Evolutionary conservation across 2,329 filamentous ascomycete genomes (phyloP).

Genomic region (Pseudogymnoascus destructans): DNA sequence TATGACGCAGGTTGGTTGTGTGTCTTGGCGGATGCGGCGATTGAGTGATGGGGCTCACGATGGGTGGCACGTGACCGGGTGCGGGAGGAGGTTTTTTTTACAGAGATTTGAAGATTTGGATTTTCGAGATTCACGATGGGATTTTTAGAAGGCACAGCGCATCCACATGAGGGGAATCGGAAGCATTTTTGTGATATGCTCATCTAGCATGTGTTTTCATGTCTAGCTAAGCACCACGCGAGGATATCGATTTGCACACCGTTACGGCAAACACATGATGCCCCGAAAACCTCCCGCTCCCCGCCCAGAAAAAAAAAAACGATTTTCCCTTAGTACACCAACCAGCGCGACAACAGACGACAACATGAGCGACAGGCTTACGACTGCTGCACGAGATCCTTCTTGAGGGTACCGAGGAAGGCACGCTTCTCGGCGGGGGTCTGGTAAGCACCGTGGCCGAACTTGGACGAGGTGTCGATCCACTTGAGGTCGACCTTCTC

Average conservation of each 20-base stretch:
- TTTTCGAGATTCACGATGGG: neutral
- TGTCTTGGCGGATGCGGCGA: neutral
- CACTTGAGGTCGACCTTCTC: slow-evolving; percentile 99
- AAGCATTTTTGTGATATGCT: slow-evolving; percentile 9
- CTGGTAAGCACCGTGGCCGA: slow-evolving; percentile 99
- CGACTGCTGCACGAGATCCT: slow-evolving; percentile 57
- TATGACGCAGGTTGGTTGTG: slow-evolving; percentile 1
- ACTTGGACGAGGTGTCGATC: slow-evolving; percentile 99
- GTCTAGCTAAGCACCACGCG: slow-evolving; percentile 10
- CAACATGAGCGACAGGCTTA: slow-evolving; percentile 30
- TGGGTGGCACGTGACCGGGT: neutral
- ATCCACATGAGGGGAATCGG: neutral
- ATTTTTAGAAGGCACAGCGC: neutral
- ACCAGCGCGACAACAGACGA: slow-evolving; percentile 18
- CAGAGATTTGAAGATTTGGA: neutral
- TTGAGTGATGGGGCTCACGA: neutral
- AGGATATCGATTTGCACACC: slow-evolving; percentile 16
- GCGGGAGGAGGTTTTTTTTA: neutral
- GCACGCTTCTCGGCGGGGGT: slow-evolving; percentile 95
- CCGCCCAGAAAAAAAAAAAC: slow-evolving; percentile 16
- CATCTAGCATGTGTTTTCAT: slow-evolving; percentile 9
- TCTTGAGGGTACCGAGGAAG: slow-evolving; percentile 98
- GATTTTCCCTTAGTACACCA: slow-evolving; percentile 8
- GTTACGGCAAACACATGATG: slow-evolving; percentile 19
- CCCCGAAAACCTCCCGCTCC: slow-evolving; percentile 17